Base-by-base conservation (phyloP, 345 rosid species). In the Luvunga scandens region DNA sequence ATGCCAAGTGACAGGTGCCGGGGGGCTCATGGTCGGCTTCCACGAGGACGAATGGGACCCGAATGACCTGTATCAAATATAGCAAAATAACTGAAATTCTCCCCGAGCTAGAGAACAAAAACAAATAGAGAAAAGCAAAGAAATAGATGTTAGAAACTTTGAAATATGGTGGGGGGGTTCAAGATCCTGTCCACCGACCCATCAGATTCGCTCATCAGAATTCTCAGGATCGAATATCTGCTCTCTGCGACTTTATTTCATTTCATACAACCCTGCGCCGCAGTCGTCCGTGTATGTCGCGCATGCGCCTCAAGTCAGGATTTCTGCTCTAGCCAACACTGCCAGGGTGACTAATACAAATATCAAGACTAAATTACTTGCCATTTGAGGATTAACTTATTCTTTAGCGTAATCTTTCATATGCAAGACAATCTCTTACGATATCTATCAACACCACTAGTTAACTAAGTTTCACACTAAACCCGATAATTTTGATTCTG, bases 151-250 rank as follows among this genome's bases (percentile, higher is more conserved):
- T 56, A 9, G 25, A 71, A 70, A 65, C 27, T 28, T 56, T 31
- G 25, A 71, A 70, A 65, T 55, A 76, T 22, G 31, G 65, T 50
- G 65, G 55, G 72, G 63, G 72, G 65, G 65, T 76, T 34, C 53
- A 78, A 63, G 82, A 84, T 84, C 84, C 72, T 81, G 77, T 76
- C 84, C 83, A 77, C 87, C 83, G 79, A 61, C 84, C 78, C 55
- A 30, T 19, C 22, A 73, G 83, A 78, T 81, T 72, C 14, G 53
- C 21, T 9, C 12, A 10, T 19, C 3, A 63, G 53, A 72, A 66
- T 75, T 45, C 78, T 34, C 48, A 34, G 71, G 3, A 60, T 18
- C 2, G 50, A 42, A 73, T 73, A 45, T 68, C 60, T 65, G 62
- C 19, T 64, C 50, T 12, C 50, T 14, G 21, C 50, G 38, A 62